Percentiles rank a stretch among this genome's conserved stretches.
Evolutionary conservation across 2,329 filamentous ascomycete genomes (phyloP).

Genomic region (Apiospora kogelbergensis): DNA sequence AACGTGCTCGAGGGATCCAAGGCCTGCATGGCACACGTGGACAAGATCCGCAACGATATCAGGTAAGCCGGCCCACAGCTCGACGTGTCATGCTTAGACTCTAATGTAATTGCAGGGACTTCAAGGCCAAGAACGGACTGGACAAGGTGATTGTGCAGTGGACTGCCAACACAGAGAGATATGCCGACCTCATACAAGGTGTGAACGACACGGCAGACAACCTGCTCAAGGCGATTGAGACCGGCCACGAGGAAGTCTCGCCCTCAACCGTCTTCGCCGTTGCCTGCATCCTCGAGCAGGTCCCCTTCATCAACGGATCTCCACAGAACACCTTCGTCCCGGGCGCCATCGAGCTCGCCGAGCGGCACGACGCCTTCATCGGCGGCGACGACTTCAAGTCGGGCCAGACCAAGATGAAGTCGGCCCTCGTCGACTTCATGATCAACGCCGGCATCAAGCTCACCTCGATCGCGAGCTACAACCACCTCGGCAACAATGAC

Average conservation of each 20-base stretch:
- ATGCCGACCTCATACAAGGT: conserved; percentile 80
- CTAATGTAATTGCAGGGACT: conserved; percentile 56
- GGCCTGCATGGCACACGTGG: conserved; percentile 83
- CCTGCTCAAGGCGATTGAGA: conserved; percentile 81
- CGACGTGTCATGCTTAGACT: background rate
- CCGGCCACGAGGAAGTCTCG: conserved; percentile 85
- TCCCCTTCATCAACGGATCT: conserved; percentile 98
- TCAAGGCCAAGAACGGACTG: conserved; percentile 80
- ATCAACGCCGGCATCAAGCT: conserved; percentile 99
- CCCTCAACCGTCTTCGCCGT: conserved; percentile 96
- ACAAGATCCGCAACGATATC: conserved; percentile 91
- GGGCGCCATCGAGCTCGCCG: conserved; percentile 84
- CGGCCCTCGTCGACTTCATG: conserved; percentile 94
- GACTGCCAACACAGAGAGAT: conserved; percentile 99
- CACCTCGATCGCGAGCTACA: conserved; percentile 98
- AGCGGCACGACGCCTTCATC: conserved; percentile 85
- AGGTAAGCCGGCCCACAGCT: conserved; percentile 54
- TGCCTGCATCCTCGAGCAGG: conserved; percentile 84
- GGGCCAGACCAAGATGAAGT: conserved; percentile 99
- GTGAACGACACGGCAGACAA: conserved; percentile 98
- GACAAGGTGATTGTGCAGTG: conserved; percentile 98
- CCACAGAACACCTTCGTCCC: conserved; percentile 99
- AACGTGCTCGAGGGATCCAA: conserved; percentile 83
- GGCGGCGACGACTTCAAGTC: conserved; percentile 99
- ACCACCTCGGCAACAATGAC: conserved; percentile 99